phyloP scores from a whole-genome alignment of 495 filamentous ascomycete genomes.

The Annulohypoxylon nitens region DNA sequence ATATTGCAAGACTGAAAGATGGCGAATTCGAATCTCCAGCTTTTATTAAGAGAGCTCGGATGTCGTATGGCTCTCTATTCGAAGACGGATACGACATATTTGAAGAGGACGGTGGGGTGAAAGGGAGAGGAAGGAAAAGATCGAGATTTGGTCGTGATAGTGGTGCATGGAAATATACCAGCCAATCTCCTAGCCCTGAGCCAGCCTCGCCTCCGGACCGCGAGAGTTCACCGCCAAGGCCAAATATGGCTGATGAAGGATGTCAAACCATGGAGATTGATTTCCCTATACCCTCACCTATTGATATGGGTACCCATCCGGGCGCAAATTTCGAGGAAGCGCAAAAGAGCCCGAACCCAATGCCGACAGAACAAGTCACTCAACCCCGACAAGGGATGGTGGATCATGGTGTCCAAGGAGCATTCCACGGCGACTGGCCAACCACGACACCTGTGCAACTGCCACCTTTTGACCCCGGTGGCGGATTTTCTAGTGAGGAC shows the following conservation, averaged over 20 bases:
- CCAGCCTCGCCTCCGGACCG: conserved; percentile 53
- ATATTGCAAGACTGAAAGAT: conserved; percentile 39
- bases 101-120: conserved; percentile 74
- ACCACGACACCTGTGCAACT: conserved; percentile 8
- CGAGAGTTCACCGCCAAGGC: conserved; percentile 32
- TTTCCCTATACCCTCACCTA: conserved; percentile 30
- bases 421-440: conserved; percentile 28
- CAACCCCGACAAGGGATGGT: conserved; percentile 31
- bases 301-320: conserved; percentile 7
- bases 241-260: conserved; percentile 61
- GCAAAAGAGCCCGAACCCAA: conserved; percentile 11
- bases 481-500: neutral
- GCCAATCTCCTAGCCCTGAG: conserved; percentile 74
- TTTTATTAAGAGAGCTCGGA: conserved; percentile 74
- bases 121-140: conserved; percentile 76
- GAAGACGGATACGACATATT: conserved; percentile 76
- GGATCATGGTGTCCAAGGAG: conserved; percentile 34
- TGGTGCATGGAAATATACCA: conserved; percentile 76
- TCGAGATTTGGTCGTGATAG: conserved; percentile 77
- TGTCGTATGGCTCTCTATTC: conserved; percentile 71
- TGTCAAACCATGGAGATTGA: conserved; percentile 62
- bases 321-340: neutral
- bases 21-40: conserved; percentile 79
- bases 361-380: conserved; percentile 5
- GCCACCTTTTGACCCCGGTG: conserved; percentile 5